Conservation (phyloP, 2,329 filamentous ascomycete genomes). For the Pseudocercospora vitis region DNA sequence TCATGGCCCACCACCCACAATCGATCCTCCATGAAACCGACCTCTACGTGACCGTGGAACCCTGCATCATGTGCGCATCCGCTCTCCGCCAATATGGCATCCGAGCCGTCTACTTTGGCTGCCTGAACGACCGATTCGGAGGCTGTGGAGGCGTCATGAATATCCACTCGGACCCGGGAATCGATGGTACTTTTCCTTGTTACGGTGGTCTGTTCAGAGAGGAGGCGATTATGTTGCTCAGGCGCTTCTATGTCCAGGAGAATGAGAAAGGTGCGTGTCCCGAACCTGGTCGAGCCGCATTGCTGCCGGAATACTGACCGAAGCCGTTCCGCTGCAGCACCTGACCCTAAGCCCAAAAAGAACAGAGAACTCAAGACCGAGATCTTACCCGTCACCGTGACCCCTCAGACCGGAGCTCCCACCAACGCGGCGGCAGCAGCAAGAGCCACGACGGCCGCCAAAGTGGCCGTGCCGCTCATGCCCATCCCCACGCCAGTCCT, state of each 20-base stretch:
- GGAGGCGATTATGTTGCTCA: slow-evolving; percentile 86
- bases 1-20: slow-evolving; percentile 64
- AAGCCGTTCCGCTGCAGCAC: slow-evolving; percentile 45
- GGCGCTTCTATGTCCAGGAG: slow-evolving; percentile 96
- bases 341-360: slow-evolving; percentile 64
- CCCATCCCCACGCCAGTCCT: slow-evolving; percentile 25
- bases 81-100: slow-evolving; percentile 85
- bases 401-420: slow-evolving; percentile 19
- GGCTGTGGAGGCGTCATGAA: slow-evolving; percentile 92
- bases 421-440: slow-evolving; percentile 19
- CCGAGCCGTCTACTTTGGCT: slow-evolving; percentile 89
- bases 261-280: slow-evolving; percentile 75
- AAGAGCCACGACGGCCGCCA: neutral
- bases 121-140: slow-evolving; percentile 93
- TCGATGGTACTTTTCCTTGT: slow-evolving; percentile 77
- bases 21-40: slow-evolving; percentile 70
- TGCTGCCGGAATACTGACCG: neutral
- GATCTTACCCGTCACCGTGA: slow-evolving; percentile 50
- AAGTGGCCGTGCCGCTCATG: slow-evolving; percentile 13
- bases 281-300: no score
- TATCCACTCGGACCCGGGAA: slow-evolving; percentile 72
- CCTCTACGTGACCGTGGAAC: slow-evolving; percentile 96
- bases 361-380: slow-evolving; percentile 63
- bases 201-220: slow-evolving; percentile 86
- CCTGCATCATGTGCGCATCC: slow-evolving; percentile 98